Conservation (phyloP, 225 moss, liverwort and hornwort genomes). For the Antitrichia curtipendula region DNA sequence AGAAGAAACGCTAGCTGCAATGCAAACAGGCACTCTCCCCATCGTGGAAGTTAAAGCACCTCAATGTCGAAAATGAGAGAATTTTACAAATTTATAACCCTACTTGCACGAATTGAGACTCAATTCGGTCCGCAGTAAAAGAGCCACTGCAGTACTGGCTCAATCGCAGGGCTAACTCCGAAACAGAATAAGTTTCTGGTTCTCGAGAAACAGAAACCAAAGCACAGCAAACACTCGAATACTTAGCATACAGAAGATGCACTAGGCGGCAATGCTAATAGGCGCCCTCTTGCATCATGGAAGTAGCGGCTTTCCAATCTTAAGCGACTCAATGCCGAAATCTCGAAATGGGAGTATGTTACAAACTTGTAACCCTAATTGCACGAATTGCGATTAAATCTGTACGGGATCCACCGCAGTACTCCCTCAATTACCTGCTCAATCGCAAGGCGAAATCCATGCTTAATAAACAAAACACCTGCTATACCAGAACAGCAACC, state of each 20-base stretch:
- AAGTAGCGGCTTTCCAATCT: constrained; percentile 8
- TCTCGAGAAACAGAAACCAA: not conserved
- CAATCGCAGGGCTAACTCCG: not conserved
- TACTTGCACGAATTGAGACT: not conserved
- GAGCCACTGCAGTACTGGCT: not conserved
- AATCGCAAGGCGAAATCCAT: not conserved
- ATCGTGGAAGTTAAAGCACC: not conserved
- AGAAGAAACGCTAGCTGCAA: not conserved
- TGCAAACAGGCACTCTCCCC: not conserved
- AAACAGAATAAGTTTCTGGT: not conserved
- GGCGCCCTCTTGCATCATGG: not conserved
- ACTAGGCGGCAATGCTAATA: not conserved
- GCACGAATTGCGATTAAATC: not conserved
- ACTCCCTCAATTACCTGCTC: not conserved
- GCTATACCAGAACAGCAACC: not conserved
- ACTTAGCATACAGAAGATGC: not conserved
- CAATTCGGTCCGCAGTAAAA: not conserved
- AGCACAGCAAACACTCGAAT: not conserved
- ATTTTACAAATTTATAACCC: not conserved
- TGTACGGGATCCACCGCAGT: not conserved
- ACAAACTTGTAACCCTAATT: not conserved
- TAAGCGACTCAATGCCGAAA: not conserved
- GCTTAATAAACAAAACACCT: not conserved
- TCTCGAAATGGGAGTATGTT: not conserved
- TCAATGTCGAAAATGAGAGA: not conserved